phyloP scores from a whole-genome alignment of 164 flowering plant species.

The Vitis labrusca region DNA sequence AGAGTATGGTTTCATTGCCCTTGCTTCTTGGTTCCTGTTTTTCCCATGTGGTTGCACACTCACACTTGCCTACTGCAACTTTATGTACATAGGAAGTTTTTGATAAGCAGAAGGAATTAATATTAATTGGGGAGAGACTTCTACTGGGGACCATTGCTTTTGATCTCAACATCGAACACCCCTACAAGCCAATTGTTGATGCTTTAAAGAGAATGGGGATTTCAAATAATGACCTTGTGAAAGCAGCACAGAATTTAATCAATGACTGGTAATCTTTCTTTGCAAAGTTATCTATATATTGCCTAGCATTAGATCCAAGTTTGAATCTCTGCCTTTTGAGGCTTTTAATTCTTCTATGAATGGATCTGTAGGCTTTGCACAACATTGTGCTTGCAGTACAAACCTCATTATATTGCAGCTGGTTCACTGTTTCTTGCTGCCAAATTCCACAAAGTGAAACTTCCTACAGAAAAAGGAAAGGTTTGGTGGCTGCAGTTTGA shows the following conservation, averaged over 20 bases:
- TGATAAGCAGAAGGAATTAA: slow-evolving; percentile 56
- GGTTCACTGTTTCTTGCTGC: slow-evolving; percentile 75
- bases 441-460: slow-evolving; percentile 51
- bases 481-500: slow-evolving; percentile 77
- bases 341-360: neutral
- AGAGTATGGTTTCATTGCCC: slow-evolving; percentile 29
- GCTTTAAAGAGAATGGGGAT: slow-evolving; percentile 51
- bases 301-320: neutral
- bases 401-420: slow-evolving; percentile 75
- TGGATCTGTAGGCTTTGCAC: slow-evolving; percentile 54
- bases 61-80: neutral
- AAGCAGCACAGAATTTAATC: slow-evolving; percentile 73
- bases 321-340: neutral
- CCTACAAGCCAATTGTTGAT: slow-evolving; percentile 61
- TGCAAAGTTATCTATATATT: neutral
- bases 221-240: slow-evolving; percentile 33
- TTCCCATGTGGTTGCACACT: neutral
- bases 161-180: slow-evolving; percentile 60
- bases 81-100: slow-evolving; percentile 43
- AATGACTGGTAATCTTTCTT: slow-evolving; percentile 55
- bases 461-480: slow-evolving; percentile 47
- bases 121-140: slow-evolving; percentile 53
- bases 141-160: slow-evolving; percentile 53
- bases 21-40: neutral
- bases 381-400: slow-evolving; percentile 67